phyloP scores from a whole-genome alignment of 2,329 filamentous ascomycete species.

The Epichloe glyceriae region DNA sequence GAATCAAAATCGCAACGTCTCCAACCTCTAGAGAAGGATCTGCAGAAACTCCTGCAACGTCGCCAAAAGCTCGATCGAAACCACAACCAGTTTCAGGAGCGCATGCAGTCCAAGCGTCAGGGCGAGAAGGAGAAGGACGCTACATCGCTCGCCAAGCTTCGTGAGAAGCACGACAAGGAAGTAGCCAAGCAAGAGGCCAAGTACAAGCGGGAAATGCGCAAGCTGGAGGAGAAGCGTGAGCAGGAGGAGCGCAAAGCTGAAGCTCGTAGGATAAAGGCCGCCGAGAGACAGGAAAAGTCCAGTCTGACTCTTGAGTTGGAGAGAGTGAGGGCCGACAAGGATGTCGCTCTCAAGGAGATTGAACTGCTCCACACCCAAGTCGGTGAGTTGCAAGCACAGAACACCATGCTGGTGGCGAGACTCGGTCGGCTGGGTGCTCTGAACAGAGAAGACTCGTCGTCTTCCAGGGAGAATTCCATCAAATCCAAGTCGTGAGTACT shows the following conservation, averaged over 20 bases:
- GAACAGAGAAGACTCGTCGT: constrained; percentile 10
- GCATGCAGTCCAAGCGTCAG: constrained; percentile 28
- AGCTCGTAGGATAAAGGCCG: constrained; percentile 34
- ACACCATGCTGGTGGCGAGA: constrained; percentile 42
- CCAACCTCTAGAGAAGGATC: constrained; percentile 41
- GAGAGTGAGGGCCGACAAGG: constrained; percentile 34
- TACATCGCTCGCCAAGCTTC: constrained; percentile 39
- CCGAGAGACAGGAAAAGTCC: constrained; percentile 39
- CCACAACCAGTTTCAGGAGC: constrained; percentile 40
- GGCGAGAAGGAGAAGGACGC: constrained; percentile 39
- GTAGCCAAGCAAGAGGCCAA: constrained; percentile 54
- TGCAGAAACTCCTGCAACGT: constrained; percentile 49
- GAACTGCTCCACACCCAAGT: constrained; percentile 42
- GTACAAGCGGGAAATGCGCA: constrained; percentile 49
- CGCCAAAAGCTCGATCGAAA: constrained; percentile 51
- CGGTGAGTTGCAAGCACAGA: constrained; percentile 45
- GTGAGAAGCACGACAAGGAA: constrained; percentile 50
- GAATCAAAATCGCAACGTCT: constrained; percentile 22
- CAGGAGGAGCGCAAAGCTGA: constrained; percentile 49
- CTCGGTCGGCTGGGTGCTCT: constrained; percentile 35
- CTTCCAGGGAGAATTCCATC: constrained; percentile 1
- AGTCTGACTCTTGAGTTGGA: constrained; percentile 41
- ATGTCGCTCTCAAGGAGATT: constrained; percentile 38
- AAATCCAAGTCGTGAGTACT: constrained; percentile 2
- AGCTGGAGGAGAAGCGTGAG: constrained; percentile 49